A percentile compares a stretch with the other conserved stretches of the same genome.
These are phyloP conservation scores for Musa troglodytarum DNA, from an alignment of 176 grass and related monocot species.

Conservation along the genomic window DNA sequence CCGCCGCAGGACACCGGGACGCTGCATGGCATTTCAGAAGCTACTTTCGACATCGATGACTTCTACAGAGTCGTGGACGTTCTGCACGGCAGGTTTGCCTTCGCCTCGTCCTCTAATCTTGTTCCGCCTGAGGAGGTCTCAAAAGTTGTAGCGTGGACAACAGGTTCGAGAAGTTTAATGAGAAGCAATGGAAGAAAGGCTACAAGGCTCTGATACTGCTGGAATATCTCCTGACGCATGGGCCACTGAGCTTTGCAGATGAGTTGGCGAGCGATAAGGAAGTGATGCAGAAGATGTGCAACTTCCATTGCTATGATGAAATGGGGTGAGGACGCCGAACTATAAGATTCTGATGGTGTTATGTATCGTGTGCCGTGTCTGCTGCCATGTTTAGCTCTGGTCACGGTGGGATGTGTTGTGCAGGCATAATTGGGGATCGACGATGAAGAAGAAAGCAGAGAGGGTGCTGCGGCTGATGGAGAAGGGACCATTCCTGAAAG, in stretches of 20 bases:
- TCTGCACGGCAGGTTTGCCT: constrained; percentile 39
- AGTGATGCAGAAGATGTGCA: constrained; percentile 37
- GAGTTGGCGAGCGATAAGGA: constrained; percentile 55
- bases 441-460: constrained; percentile 64
- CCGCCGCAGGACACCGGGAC: constrained; percentile 52
- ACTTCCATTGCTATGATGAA: constrained; percentile 75
- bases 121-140: background rate
- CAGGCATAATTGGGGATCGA: constrained; percentile 84
- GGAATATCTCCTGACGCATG: constrained; percentile 73
- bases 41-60: constrained; percentile 85
- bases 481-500: constrained; percentile 55
- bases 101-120: background rate
- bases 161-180: constrained; percentile 60
- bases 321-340: constrained; percentile 35
- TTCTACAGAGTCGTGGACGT: constrained; percentile 62
- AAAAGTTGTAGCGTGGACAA: background rate
- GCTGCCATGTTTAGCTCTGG: no score
- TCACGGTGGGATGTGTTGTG: background rate
- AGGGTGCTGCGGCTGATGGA: constrained; percentile 73
- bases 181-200: constrained; percentile 60
- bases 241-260: constrained; percentile 46
- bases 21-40: constrained; percentile 62
- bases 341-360: background rate
- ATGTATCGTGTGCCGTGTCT: no score
- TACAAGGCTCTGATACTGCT: constrained; percentile 81